Evolutionary conservation across 495 filamentous ascomycete genomes (phyloP), one percentile per base, ranked within the genome.

Genomic region (Xylaria grammica): DNA sequence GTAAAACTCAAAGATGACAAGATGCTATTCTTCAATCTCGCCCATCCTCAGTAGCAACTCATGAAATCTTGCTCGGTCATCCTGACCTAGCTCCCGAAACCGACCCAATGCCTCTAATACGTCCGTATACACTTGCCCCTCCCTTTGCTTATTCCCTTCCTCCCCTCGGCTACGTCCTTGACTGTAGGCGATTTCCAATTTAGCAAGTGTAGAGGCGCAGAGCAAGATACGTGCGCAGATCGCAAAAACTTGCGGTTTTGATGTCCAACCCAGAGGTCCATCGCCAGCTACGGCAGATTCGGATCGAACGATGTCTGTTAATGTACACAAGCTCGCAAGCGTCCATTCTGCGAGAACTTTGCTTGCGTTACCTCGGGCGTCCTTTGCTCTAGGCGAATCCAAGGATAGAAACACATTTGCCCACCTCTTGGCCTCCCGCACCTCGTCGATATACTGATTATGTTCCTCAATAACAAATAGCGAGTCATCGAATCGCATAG

Each of bases 391-490:
- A 49, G 44, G 11, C 32, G 34, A 44, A 11, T 58, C 26, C 45
- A 32, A 87, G 55, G 62, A 52, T 1, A 67, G 38, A 10, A 90
- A 79, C 13, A 82, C 76, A 7, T 70, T 60, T 3, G 81, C 75
- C 94, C 93, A 97, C 13, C 84, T 57, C 22, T 81, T 79, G 1
- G 86, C 79, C 75, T 97, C 94, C 8, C 84, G 75, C 3, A 91
- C 84, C 52, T 90, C 86, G 68, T 97, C 94, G 53, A 95, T 80
- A 71, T 90, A 97, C 0, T 97, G 79, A 63, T 99, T 99, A 66
- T 94, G 92, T 68, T 95, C 93, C 76, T 99, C 95, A 67, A 90
- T 82, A 15, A 86, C 87, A 69, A 99, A 99, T 0, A 99, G 78
- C 2, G 90, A 83, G 30, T 85, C 87, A 68, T 91, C 88, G 51